Base-by-base conservation (phyloP, 805 yeast species). In the Suhomyces faveliae region DNA sequence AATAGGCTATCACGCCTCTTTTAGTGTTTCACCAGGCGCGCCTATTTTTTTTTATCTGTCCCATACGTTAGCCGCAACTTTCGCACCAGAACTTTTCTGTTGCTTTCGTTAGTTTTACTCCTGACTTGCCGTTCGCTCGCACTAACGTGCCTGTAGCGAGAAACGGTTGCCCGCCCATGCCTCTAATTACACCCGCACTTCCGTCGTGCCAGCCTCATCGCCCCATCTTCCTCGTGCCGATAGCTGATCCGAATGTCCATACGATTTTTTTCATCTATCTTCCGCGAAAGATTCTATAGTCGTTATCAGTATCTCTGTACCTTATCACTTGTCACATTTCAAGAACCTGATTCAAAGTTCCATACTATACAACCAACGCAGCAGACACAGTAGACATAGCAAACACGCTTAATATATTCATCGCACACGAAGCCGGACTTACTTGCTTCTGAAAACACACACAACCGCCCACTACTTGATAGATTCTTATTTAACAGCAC, bases 161-260 rank as follows among this genome's bases (percentile, higher is more conserved):
- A 27, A 27, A 27, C n/a, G n/a, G n/a, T n/a, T n/a, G 20, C 4
- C 15, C 37, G 15, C 37, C 37, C 37, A 17, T 33, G 37, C 21
- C 21, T 33, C n/a, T 9, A 17, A 33, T 15, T 33, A 33, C 37
- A 33, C 37, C 21, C 37, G 37, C 35, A 15, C 19, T 5, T 30
- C 19, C 20, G 35, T 30, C 35, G 35, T 30, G 35, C 35, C 35
- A 30, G 35, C 37, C 21, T 33, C 37, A 33, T 33, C 37, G 21
- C 21, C n/a, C 21, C 37, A 33, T 17, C 37, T 9, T 20, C 21
- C 37, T 33, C 37, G 37, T 33, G 21, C 37, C 37, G 37, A 33
- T 33, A 27, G 21, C 37, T 17, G 20, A 10, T 17, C 37, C 37
- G 21, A 33, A 15, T 20, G 37, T 33, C 37, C 37, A 33, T 17